A percentile compares a stretch with the other conserved stretches of the same genome.
phyloP scores from a whole-genome alignment of 2,329 filamentous ascomycete genomes.

The Helotiales sp. region DNA sequence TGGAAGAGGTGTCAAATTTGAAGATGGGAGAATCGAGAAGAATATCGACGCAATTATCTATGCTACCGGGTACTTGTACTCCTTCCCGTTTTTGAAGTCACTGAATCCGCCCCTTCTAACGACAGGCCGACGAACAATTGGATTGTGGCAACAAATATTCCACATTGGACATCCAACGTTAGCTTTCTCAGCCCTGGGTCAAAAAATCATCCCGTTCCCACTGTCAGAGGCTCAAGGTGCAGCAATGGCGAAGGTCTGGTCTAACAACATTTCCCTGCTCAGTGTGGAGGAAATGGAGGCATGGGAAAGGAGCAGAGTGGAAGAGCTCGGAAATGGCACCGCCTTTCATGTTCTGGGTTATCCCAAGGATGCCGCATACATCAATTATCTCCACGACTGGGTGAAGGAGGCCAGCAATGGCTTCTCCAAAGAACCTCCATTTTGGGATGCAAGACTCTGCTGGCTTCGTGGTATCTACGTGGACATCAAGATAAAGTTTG shows the following conservation, averaged over 20 bases:
- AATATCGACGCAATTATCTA: slow-evolving; percentile 80
- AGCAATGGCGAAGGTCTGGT: slow-evolving; percentile 77
- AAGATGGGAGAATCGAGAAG: slow-evolving; percentile 66
- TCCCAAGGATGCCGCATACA: slow-evolving; percentile 69
- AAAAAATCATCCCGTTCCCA: slow-evolving; percentile 88
- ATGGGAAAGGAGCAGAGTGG: slow-evolving; percentile 63
- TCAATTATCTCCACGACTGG: slow-evolving; percentile 72
- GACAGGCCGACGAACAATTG: slow-evolving; percentile 71
- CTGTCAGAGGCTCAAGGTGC: slow-evolving; percentile 80
- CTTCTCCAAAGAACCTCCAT: slow-evolving; percentile 68
- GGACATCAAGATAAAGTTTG: slow-evolving; percentile 74
- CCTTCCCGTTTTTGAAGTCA: slow-evolving; percentile 71
- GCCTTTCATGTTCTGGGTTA: slow-evolving; percentile 55
- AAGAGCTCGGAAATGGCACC: slow-evolving; percentile 50
- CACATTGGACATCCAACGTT: slow-evolving; percentile 77
- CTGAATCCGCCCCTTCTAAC: slow-evolving; percentile 62
- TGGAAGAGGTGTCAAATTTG: slow-evolving; percentile 67
- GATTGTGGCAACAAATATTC: slow-evolving; percentile 81
- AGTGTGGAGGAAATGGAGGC: slow-evolving; percentile 63
- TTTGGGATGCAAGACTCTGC: slow-evolving; percentile 72
- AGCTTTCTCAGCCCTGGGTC: slow-evolving; percentile 75
- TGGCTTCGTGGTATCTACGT: slow-evolving; percentile 74
- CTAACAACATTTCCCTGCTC: slow-evolving; percentile 71
- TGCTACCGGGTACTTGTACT: slow-evolving; percentile 89
- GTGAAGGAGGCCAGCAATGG: slow-evolving; percentile 54